A percentile compares a stretch with the other conserved stretches of the same genome.
phyloP scores from a whole-genome alignment of 139 green algal genomes.

The Spirogloea muscicola region DNA sequence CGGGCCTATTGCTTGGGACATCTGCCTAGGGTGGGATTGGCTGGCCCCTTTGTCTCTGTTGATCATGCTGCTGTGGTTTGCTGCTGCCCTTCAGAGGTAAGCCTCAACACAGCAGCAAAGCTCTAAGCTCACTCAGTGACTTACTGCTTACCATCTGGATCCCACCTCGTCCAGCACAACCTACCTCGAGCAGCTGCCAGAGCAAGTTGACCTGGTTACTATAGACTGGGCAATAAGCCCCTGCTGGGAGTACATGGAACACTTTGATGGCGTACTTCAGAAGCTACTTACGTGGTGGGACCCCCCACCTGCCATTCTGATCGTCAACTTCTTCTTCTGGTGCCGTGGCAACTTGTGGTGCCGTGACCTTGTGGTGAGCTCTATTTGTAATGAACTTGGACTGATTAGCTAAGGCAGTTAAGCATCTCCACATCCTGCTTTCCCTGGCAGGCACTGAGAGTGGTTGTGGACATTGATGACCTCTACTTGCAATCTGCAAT shows the following conservation, averaged over 20 bases:
- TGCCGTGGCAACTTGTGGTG: conserved; percentile 16
- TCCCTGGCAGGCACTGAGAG: no score
- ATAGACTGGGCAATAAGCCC: neutral
- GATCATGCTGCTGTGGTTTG: no score
- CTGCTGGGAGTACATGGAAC: neutral
- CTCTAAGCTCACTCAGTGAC: no score
- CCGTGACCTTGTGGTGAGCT: no score
- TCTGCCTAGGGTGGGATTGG: conserved; percentile 22
- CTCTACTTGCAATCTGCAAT: no score
- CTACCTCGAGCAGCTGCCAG: neutral
- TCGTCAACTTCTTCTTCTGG: conserved; percentile 22
- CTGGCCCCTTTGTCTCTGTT: neutral
- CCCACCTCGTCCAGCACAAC: conserved; percentile 7
- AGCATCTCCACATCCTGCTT: neutral
- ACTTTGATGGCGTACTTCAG: neutral
- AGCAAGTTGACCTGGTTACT: neutral
- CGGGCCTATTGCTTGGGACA: conserved; percentile 4
- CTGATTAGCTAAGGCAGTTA: no score
- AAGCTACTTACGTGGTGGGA: neutral
- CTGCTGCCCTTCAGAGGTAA: no score
- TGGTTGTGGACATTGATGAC: no score
- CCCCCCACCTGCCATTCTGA: neutral
- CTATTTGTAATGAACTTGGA: no score
- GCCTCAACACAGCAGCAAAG: no score
- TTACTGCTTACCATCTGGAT: no score